phyloP scores from a whole-genome alignment of 495 filamentous ascomycete species.

The Usnea hakonensis region DNA sequence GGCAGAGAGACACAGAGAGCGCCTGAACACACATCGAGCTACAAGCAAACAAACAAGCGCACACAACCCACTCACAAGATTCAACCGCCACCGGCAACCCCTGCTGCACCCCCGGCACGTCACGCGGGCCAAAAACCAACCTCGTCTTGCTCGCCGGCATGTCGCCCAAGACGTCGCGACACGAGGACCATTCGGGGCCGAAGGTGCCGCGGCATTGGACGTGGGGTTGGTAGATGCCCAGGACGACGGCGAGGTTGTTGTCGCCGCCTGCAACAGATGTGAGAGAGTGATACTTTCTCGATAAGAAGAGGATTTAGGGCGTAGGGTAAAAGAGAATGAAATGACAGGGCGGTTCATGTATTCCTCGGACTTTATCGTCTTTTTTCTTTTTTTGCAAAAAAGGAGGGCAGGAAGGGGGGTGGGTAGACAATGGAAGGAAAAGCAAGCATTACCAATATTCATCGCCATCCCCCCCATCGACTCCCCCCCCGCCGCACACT shows the following conservation, averaged over 20 bases:
- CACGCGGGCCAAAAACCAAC: neutral
- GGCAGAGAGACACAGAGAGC: too few relatives aligned
- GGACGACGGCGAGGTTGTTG: neutral
- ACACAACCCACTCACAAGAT: constrained; percentile 2
- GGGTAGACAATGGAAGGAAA: neutral
- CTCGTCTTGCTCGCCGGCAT: neutral
- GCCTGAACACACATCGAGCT: too few relatives aligned
- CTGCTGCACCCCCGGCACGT: constrained; percentile 2
- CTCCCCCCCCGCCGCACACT: neutral
- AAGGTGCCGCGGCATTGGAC: neutral
- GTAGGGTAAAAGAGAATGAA: too few relatives aligned
- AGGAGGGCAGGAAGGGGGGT: neutral
- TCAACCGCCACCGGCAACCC: neutral
- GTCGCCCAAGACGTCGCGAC: neutral
- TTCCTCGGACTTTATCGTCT: too few relatives aligned
- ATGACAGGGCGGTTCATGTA: too few relatives aligned
- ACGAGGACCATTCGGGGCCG: neutral
- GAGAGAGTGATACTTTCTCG: too few relatives aligned
- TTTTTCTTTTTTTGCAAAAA: too few relatives aligned
- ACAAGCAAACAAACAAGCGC: too few relatives aligned
- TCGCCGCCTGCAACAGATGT: constrained; percentile 11
- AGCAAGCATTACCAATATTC: neutral
- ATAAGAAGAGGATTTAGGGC: too few relatives aligned
- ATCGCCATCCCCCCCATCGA: neutral
- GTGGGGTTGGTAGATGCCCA: neutral